Evolutionary conservation across 2,329 filamentous ascomycete species (phyloP).

Genomic region (Ceratocystis papillata): DNA sequence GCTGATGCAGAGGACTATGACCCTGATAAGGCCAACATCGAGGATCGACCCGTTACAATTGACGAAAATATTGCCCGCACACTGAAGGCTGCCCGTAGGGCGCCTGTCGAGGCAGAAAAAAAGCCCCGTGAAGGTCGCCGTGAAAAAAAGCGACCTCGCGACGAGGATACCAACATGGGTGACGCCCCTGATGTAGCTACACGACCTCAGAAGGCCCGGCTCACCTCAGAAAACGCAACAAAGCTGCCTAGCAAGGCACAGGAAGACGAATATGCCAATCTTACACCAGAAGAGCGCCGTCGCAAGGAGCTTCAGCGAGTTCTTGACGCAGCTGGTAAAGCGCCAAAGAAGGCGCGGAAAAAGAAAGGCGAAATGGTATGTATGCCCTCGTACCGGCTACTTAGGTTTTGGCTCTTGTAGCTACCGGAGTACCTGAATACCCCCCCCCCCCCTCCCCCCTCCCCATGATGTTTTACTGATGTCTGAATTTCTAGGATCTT

Average conservation of each 20-base stretch:
- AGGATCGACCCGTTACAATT: constrained; percentile 54
- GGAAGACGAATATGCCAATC: constrained; percentile 60
- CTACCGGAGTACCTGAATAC: neutral
- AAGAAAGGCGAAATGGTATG: constrained; percentile 42
- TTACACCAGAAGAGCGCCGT: constrained; percentile 76
- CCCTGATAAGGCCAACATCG: constrained; percentile 50
- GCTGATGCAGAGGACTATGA: constrained; percentile 61
- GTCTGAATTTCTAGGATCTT: constrained; percentile 52
- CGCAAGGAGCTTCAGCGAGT: constrained; percentile 73
- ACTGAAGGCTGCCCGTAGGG: constrained; percentile 54
- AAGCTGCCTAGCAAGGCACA: constrained; percentile 37
- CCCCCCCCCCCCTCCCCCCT: neutral
- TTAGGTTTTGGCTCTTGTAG: neutral
- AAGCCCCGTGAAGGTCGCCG: constrained; percentile 66
- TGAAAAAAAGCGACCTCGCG: constrained; percentile 50
- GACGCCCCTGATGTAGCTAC: constrained; percentile 36
- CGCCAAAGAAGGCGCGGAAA: constrained; percentile 62
- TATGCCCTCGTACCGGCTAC: neutral
- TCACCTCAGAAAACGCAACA: constrained; percentile 37
- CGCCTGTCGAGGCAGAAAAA: constrained; percentile 53
- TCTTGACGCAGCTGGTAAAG: constrained; percentile 77
- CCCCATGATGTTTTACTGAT: neutral
- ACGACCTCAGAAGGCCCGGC: constrained; percentile 39
- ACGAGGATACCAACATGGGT: constrained; percentile 39
- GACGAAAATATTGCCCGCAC: constrained; percentile 55